These are phyloP conservation scores for Ogataea pini DNA, from an alignment of 805 yeast species.

Conservation along the genomic window DNA sequence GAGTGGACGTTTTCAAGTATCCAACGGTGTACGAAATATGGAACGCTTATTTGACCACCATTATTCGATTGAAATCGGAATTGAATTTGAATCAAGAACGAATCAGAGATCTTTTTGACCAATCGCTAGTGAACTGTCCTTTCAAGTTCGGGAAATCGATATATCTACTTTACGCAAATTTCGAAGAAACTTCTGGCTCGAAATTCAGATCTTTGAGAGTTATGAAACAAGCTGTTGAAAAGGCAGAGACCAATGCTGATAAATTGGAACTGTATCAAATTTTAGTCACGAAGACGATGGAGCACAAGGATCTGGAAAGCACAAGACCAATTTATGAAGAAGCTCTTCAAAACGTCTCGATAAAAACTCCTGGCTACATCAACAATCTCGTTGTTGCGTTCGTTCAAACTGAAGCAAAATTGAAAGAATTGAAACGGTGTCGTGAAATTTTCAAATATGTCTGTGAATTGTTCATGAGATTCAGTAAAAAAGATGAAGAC, in stretches of 20 bases:
- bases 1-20: conserved; percentile 58
- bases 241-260: conserved; percentile 31
- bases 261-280: conserved; percentile 44
- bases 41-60: conserved; percentile 62
- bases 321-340: conserved; percentile 52
- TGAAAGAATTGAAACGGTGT: conserved; percentile 58
- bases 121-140: conserved; percentile 57
- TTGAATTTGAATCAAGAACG: conserved; percentile 47
- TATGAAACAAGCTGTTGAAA: conserved; percentile 43
- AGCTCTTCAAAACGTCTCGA: conserved; percentile 43
- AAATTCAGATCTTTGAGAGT: conserved; percentile 50
- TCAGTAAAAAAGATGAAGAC: conserved; percentile 27
- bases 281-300: conserved; percentile 42
- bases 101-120: conserved; percentile 74
- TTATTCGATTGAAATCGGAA: conserved; percentile 37
- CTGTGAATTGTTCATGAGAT: conserved; percentile 42
- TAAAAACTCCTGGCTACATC: conserved; percentile 29
- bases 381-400: conserved; percentile 52
- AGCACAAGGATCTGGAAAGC: conserved; percentile 41
- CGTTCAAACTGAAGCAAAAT: conserved; percentile 53
- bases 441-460: conserved; percentile 63
- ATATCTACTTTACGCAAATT: conserved; percentile 55
- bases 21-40: conserved; percentile 70
- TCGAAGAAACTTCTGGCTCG: conserved; percentile 60
- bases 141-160: conserved; percentile 48